phyloP scores from a whole-genome alignment of 768 basidiomycete genomes.

The Exsudoporus frostii region DNA sequence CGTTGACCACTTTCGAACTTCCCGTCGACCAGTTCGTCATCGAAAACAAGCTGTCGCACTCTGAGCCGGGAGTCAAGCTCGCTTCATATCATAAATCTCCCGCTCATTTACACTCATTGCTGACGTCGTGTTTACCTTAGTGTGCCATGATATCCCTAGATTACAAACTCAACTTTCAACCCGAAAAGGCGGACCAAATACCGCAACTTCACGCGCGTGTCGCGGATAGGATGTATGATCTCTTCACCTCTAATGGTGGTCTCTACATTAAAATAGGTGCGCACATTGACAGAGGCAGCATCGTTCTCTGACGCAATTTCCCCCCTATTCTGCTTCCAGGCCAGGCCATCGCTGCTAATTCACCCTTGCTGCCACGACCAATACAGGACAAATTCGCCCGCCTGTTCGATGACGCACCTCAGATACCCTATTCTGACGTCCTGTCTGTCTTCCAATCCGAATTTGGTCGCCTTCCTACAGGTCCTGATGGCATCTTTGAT shows the following conservation, averaged over 20 bases:
- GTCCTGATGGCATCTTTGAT: constrained; percentile 73
- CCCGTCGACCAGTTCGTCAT: background rate
- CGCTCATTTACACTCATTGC: background rate
- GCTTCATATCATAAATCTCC: background rate
- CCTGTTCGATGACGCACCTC: constrained; percentile 87
- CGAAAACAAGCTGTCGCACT: background rate
- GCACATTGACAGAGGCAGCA: constrained; percentile 1
- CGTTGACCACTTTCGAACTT: background rate
- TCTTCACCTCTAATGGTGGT: constrained; percentile 81
- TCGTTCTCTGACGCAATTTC: background rate
- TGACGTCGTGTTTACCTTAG: constrained; percentile 31
- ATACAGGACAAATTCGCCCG: constrained; percentile 80
- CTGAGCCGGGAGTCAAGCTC: background rate
- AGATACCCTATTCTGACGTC: constrained; percentile 71
- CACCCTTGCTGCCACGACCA: constrained; percentile 77
- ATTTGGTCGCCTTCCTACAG: constrained; percentile 61
- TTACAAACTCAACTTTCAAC: constrained; percentile 87
- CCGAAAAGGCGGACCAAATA: constrained; percentile 66
- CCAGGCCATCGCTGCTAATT: constrained; percentile 82
- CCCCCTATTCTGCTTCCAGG: constrained; percentile 33
- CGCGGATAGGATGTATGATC: constrained; percentile 68
- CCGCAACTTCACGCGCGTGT: constrained; percentile 83
- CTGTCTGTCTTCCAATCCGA: constrained; percentile 65
- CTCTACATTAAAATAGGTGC: constrained; percentile 81
- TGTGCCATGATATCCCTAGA: constrained; percentile 69